A percentile compares a stretch with the other conserved stretches of the same genome.
These are phyloP conservation scores for Leptographium lundbergii DNA, from an alignment of 2,329 filamentous ascomycete genomes.

Conservation along the genomic window DNA sequence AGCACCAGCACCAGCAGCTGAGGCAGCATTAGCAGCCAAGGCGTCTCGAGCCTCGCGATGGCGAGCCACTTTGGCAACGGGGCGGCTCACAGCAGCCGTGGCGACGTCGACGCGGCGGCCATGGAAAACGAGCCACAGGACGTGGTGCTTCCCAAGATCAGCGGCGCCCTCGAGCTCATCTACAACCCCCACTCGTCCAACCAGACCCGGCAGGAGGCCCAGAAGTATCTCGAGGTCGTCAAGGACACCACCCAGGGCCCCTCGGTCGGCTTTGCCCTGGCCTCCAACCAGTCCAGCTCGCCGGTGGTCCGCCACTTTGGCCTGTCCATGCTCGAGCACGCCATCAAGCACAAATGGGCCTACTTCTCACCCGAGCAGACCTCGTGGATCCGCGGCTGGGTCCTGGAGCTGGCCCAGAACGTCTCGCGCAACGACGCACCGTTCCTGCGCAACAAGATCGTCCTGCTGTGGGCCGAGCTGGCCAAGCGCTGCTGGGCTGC, in stretches of 20 bases:
- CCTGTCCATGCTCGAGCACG: conserved; percentile 79
- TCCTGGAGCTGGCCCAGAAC: conserved; percentile 63
- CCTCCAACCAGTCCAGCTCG: conserved; percentile 60
- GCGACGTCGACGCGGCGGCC: conserved; percentile 8
- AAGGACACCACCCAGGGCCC: conserved; percentile 72
- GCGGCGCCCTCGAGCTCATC: conserved; percentile 75
- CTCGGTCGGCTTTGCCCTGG: conserved; percentile 72
- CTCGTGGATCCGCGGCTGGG: conserved; percentile 57
- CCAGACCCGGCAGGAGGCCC: conserved; percentile 67
- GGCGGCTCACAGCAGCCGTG: conserved; percentile 16
- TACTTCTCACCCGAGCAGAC: conserved; percentile 59
- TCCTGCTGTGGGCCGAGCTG: conserved; percentile 87
- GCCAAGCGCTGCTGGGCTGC: conserved; percentile 88
- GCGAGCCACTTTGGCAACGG: conserved; percentile 7
- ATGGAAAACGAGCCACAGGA: conserved; percentile 8
- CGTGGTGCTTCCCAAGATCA: conserved; percentile 51
- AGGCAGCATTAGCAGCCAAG: neutral
- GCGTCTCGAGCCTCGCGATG: conserved; percentile 4
- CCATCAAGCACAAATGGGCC: conserved; percentile 74
- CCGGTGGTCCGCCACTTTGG: conserved; percentile 87
- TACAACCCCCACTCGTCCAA: conserved; percentile 75
- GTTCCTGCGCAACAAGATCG: conserved; percentile 87
- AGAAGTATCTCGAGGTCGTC: conserved; percentile 72
- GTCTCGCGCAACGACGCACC: conserved; percentile 60
- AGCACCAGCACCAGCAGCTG: neutral